phyloP scores from a whole-genome alignment of 495 filamentous ascomycete species.

The Penicillium verhagenii region DNA sequence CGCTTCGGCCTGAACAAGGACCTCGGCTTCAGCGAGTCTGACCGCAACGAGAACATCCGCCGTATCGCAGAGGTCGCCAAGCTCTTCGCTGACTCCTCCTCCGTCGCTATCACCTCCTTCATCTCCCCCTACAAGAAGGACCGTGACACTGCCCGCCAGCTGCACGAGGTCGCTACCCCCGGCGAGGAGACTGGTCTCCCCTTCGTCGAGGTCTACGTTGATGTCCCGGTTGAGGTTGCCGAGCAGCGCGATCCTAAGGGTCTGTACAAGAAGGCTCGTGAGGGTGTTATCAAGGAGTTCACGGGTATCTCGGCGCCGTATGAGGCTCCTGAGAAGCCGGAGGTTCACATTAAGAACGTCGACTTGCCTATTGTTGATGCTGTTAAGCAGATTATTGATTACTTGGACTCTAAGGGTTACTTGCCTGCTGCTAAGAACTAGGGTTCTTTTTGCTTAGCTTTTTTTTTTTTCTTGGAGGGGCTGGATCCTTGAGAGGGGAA shows the following conservation, averaged over 20 bases:
- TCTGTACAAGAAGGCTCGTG: slow-evolving; percentile 92
- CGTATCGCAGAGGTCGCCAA: slow-evolving; percentile 95
- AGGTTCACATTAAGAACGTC: slow-evolving; percentile 76
- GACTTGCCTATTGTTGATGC: slow-evolving; percentile 78
- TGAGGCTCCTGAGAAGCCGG: slow-evolving; percentile 81
- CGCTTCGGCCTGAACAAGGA: slow-evolving; percentile 98
- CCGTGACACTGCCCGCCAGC: slow-evolving; percentile 71
- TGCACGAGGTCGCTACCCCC: slow-evolving; percentile 62
- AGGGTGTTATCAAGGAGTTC: slow-evolving; percentile 93
- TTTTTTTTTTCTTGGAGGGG: background rate
- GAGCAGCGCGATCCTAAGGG: slow-evolving; percentile 96
- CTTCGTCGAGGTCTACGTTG: slow-evolving; percentile 91
- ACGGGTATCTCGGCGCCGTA: slow-evolving; percentile 92
- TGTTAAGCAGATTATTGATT: slow-evolving; percentile 76
- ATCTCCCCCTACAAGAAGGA: slow-evolving; percentile 93
- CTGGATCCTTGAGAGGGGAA: background rate
- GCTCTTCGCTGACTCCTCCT: slow-evolving; percentile 87
- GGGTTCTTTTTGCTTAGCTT: background rate
- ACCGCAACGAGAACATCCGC: slow-evolving; percentile 96
- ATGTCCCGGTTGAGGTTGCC: slow-evolving; percentile 84
- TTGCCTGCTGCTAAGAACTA: slow-evolving; percentile 52
- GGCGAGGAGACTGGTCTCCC: slow-evolving; percentile 60
- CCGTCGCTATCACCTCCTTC: slow-evolving; percentile 90
- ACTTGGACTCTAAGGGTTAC: slow-evolving; percentile 65
- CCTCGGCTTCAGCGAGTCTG: slow-evolving; percentile 87